These are phyloP conservation scores for Phaeotremella skinneri DNA, from an alignment of 768 basidiomycete species.

Conservation along the genomic window DNA sequence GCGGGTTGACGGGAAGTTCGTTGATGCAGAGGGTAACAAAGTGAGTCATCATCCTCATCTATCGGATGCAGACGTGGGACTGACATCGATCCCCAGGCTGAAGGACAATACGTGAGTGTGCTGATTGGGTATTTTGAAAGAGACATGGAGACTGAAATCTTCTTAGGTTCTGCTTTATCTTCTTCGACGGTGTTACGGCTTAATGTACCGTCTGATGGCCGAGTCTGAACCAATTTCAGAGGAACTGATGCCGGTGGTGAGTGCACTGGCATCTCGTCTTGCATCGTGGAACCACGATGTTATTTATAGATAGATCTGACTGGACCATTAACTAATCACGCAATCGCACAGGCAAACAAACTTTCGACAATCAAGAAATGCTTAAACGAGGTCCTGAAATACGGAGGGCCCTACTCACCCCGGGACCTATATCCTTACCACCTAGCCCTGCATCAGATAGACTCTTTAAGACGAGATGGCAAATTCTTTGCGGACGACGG, in stretches of 20 bases:
- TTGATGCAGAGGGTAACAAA: slow-evolving; percentile 85
- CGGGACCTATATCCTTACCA: slow-evolving; percentile 95
- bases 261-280: slow-evolving; percentile 27
- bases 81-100: slow-evolving; percentile 54
- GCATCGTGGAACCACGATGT: background rate
- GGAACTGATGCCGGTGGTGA: slow-evolving; percentile 92
- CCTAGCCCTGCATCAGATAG: slow-evolving; percentile 90
- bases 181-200: slow-evolving; percentile 88
- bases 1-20: slow-evolving; percentile 95
- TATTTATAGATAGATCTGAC: background rate
- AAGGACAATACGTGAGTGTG: slow-evolving; percentile 84
- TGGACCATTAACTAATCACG: background rate
- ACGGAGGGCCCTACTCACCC: slow-evolving; percentile 87
- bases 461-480: slow-evolving; percentile 86
- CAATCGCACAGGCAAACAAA: slow-evolving; percentile 74
- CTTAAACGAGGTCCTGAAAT: slow-evolving; percentile 90
- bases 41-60: slow-evolving; percentile 8
- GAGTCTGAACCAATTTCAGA: slow-evolving; percentile 97
- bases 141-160: slow-evolving; percentile 2
- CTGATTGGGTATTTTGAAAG: background rate
- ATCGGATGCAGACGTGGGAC: background rate
- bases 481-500: slow-evolving; percentile 88
- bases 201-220: slow-evolving; percentile 88
- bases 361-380: slow-evolving; percentile 95
- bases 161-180: slow-evolving; percentile 84